Conservation (phyloP, 352 stramenopile species). For the Phytophthora cryptogea region DNA sequence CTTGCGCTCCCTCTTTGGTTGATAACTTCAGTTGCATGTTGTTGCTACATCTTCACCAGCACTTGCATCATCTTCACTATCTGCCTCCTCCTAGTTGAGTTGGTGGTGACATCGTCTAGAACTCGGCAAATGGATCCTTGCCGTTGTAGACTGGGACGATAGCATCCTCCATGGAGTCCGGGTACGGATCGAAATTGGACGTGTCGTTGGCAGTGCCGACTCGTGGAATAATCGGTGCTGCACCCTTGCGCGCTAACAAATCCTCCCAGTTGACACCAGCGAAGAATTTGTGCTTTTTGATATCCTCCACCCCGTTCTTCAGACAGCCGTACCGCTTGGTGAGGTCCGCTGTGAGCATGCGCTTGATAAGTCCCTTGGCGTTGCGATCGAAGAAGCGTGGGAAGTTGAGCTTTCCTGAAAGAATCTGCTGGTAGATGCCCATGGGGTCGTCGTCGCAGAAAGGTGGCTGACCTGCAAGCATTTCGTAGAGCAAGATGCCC, state of each 20-base stretch:
- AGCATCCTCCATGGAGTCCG: conserved; percentile 91
- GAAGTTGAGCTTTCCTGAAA: conserved; percentile 95
- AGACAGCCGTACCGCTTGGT: conserved; percentile 97
- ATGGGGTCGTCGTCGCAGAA: conserved; percentile 97
- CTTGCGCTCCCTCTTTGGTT: conserved; percentile 22
- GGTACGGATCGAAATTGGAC: conserved; percentile 98
- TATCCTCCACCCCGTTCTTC: conserved; percentile 95
- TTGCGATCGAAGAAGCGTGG: conserved; percentile 95
- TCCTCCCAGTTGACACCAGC: conserved; percentile 91
- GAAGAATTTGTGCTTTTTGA: conserved; percentile 98
- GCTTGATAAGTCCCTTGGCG: conserved; percentile 97
- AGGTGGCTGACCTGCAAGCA: conserved; percentile 95
- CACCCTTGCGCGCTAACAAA: conserved; percentile 87
- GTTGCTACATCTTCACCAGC: conserved; percentile 20
- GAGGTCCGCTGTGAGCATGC: conserved; percentile 95
- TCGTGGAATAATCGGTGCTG: conserved; percentile 93
- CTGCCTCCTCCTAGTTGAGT: conserved; percentile 9
- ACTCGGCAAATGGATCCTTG: conserved; percentile 93
- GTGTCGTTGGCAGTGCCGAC: conserved; percentile 93
- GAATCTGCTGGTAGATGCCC: conserved; percentile 96
- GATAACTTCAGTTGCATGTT: conserved; percentile 9
- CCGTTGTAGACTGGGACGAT: conserved; percentile 92
- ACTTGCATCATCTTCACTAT: conserved; percentile 9
- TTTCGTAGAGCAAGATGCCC: conserved; percentile 97
- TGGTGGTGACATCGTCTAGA: conserved; percentile 63